Conservation (phyloP, 164 flowering plant species). For the Buxus sempervirens region DNA sequence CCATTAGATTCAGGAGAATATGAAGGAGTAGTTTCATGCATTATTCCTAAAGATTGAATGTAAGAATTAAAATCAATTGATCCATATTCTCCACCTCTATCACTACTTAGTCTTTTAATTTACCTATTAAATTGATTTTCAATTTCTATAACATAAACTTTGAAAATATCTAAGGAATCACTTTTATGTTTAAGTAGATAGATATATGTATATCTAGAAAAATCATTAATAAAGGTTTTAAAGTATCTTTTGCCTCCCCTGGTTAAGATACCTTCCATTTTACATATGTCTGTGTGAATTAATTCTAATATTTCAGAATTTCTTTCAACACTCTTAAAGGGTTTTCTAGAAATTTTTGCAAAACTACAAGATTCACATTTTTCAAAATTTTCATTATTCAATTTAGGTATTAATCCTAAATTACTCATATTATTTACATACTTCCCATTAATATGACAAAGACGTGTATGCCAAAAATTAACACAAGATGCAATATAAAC, state of each 20-base stretch:
- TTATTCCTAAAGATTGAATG: no score
- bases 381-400: background rate
- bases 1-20: no score
- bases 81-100: no score
- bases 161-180: background rate
- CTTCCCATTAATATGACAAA: constrained; percentile 6
- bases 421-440: constrained; percentile 6
- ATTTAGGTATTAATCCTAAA: no score
- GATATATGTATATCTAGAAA: constrained; percentile 1
- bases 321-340: background rate
- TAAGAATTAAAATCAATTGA: no score
- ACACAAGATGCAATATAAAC: no score
- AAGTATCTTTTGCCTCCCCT: constrained; percentile 15
- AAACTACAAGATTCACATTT: constrained; percentile 10
- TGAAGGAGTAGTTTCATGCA: no score
- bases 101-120: no score
- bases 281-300: constrained; percentile 16
- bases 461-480: no score
- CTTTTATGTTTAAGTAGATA: constrained; percentile 8
- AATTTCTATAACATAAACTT: no score
- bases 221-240: constrained; percentile 10
- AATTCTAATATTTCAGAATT: constrained; percentile 1
- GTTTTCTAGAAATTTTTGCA: constrained; percentile 5
- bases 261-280: constrained; percentile 1
- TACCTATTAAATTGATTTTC: no score